These are phyloP conservation scores for Colletotrichum salicis DNA, from an alignment of 2,329 filamentous ascomycete genomes.

Conservation along the genomic window DNA sequence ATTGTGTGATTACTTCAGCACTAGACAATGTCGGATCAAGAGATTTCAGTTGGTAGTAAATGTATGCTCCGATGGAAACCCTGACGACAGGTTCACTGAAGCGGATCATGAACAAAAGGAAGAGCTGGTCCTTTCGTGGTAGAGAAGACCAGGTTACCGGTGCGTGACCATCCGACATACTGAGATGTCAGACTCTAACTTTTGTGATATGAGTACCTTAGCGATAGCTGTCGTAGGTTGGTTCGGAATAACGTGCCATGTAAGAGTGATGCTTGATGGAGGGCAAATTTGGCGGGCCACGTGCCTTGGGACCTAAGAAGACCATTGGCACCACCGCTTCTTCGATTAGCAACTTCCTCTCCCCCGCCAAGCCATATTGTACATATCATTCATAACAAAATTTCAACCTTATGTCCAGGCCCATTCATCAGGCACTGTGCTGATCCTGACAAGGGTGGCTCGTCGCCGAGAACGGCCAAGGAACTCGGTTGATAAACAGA, in stretches of 20 bases:
- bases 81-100: neutral
- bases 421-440: neutral
- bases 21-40: constrained; percentile 13
- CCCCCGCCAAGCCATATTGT: neutral
- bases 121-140: neutral
- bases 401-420: neutral
- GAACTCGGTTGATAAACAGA: neutral
- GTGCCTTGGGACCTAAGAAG: neutral
- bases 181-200: neutral
- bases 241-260: no score
- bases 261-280: neutral
- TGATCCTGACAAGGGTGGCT: neutral
- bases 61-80: neutral
- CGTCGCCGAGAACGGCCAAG: neutral
- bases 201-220: neutral
- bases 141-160: neutral
- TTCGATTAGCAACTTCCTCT: neutral
- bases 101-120: neutral
- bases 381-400: neutral
- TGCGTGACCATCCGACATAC: neutral
- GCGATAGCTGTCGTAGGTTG: neutral
- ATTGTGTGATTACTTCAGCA: constrained; percentile 5
- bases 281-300: neutral
- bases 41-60: constrained; percentile 23
- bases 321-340: neutral